Evolutionary conservation across 2,329 filamentous ascomycete species (phyloP).

Genomic region (Aspergillus sp.): DNA sequence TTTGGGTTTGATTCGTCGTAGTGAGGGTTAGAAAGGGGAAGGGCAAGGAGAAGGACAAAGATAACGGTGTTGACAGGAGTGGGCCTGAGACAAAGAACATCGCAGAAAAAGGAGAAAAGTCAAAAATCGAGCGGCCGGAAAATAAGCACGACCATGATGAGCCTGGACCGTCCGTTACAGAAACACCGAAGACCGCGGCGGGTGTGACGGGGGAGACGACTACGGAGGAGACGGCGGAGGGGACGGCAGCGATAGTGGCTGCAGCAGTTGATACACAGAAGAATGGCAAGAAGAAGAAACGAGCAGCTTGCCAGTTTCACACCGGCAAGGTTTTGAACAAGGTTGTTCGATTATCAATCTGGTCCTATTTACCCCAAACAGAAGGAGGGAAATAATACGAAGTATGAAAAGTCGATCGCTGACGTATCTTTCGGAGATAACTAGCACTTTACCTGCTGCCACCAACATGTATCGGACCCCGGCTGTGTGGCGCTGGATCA

Average conservation of each 20-base stretch:
- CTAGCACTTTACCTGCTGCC: slow-evolving; percentile 1
- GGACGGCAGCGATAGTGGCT: too few species aligned
- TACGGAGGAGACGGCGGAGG: too few species aligned
- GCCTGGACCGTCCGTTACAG: too few species aligned
- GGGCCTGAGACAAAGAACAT: too few species aligned
- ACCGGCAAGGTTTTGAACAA: neutral
- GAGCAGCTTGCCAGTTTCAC: neutral
- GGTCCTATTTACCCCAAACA: too few species aligned
- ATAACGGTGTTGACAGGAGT: neutral
- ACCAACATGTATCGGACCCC: neutral
- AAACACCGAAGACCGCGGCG: too few species aligned
- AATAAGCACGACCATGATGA: neutral
- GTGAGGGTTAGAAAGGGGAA: too few species aligned
- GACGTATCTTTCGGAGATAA: neutral
- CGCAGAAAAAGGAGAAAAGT: neutral
- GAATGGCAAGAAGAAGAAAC: neutral
- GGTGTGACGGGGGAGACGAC: too few species aligned
- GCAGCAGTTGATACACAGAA: neutral
- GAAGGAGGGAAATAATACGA: too few species aligned
- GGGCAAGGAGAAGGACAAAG: neutral
- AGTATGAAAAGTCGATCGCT: neutral
- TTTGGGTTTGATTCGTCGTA: too few species aligned
- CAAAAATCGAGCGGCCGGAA: neutral
- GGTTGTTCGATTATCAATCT: slow-evolving; percentile 1
- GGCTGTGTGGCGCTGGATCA: neutral